Conservation (phyloP, 2,329 filamentous ascomycete genomes). For the Geoglossum cookeanum region DNA sequence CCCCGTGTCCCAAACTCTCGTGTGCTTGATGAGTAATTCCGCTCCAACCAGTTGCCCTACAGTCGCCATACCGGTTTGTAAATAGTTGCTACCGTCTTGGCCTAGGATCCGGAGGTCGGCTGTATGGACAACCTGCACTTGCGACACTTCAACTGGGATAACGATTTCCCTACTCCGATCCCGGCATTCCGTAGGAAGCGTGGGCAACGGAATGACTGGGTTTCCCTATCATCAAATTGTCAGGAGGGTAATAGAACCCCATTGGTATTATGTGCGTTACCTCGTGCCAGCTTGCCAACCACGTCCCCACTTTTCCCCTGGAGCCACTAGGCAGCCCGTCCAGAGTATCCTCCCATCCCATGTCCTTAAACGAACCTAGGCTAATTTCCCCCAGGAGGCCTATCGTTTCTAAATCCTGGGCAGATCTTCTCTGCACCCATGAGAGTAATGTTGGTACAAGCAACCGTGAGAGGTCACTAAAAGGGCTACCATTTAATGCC, state of each 20-base stretch:
- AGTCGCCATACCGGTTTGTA: neutral
- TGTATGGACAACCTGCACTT: slow-evolving; percentile 65
- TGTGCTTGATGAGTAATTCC: slow-evolving; percentile 31
- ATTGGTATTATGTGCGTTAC: slow-evolving; percentile 15
- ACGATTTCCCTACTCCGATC: slow-evolving; percentile 42
- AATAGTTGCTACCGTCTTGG: neutral
- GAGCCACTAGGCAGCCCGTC: slow-evolving; percentile 27
- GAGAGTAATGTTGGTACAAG: slow-evolving; percentile 31
- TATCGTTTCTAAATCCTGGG: slow-evolving; percentile 32
- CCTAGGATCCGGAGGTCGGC: slow-evolving; percentile 33
- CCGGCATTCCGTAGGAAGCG: slow-evolving; percentile 20
- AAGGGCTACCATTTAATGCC: slow-evolving; percentile 28
- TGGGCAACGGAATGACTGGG: slow-evolving; percentile 17
- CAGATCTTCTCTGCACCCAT: slow-evolving; percentile 26
- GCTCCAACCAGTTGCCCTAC: slow-evolving; percentile 21
- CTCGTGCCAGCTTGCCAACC: slow-evolving; percentile 38
- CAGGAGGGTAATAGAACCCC: neutral
- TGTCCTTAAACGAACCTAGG: slow-evolving; percentile 29
- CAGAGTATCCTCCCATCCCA: slow-evolving; percentile 34
- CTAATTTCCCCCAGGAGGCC: slow-evolving; percentile 33
- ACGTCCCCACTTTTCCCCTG: slow-evolving; percentile 26
- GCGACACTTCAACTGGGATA: slow-evolving; percentile 80
- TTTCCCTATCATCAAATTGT: slow-evolving; percentile 6
- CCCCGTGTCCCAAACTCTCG: slow-evolving; percentile 29
- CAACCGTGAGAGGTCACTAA: slow-evolving; percentile 28